Evolutionary conservation across 2,329 filamentous ascomycete genomes (phyloP).

Genomic region (Alternaria brassicae): DNA sequence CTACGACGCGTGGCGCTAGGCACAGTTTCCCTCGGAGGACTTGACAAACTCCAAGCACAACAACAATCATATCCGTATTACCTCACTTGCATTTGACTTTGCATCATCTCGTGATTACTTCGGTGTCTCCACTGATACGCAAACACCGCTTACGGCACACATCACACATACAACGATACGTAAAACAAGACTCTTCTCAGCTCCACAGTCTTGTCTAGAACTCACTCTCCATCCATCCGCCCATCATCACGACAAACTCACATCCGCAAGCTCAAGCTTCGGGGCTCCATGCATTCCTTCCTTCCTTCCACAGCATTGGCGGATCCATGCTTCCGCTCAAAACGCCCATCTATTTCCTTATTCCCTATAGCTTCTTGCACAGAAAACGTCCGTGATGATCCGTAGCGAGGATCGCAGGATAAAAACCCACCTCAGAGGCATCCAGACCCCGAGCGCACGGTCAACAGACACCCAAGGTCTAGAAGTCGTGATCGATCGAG

Average conservation of each 20-base stretch:
- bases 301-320: conserved; percentile 2
- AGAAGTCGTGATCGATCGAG: conserved; percentile 16
- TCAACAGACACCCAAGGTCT: neutral
- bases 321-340: neutral
- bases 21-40: conserved; percentile 3
- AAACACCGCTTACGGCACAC: neutral
- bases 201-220: conserved; percentile 15
- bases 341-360: conserved; percentile 8
- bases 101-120: neutral
- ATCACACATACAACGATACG: conserved; percentile 3
- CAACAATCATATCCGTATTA: neutral
- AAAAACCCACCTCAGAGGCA: neutral
- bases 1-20: neutral
- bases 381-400: neutral
- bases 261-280: neutral
- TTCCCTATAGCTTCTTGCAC: neutral
- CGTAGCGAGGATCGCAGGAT: neutral
- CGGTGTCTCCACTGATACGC: neutral
- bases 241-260: neutral
- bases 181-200: conserved; percentile 7
- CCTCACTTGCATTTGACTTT: neutral
- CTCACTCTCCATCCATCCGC: conserved; percentile 1
- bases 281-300: neutral
- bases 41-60: neutral
- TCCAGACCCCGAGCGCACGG: conserved; percentile 1